phyloP scores from a whole-genome alignment of 1,139 yeast genomes.

The Pichia inconspicua region DNA sequence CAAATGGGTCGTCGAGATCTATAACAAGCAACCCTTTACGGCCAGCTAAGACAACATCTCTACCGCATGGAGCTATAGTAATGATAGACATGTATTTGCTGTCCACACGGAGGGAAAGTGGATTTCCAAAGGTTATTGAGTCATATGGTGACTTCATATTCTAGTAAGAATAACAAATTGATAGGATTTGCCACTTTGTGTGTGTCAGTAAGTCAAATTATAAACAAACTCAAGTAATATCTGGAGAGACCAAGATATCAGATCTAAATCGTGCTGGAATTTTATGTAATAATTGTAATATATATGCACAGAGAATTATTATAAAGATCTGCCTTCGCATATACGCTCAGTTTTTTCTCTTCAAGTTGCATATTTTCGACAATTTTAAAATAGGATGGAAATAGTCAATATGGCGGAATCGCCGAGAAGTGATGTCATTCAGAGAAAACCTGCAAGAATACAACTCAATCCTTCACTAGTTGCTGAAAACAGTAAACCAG shows the following conservation, averaged over 20 bases:
- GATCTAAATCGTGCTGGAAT: too few species aligned
- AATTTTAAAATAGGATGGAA: too few species aligned
- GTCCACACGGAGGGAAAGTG: slow-evolving; percentile 79
- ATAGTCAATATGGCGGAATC: neutral
- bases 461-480: slow-evolving; percentile 67
- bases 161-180: neutral
- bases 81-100: slow-evolving; percentile 50
- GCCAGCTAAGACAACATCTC: slow-evolving; percentile 91
- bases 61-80: slow-evolving; percentile 84
- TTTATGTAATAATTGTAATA: too few species aligned
- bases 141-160: slow-evolving; percentile 21
- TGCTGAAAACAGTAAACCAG: slow-evolving; percentile 57
- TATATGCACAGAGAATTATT: too few species aligned
- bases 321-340: too few species aligned
- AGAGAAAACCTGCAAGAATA: slow-evolving; percentile 48
- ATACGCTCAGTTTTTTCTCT: too few species aligned
- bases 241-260: too few species aligned
- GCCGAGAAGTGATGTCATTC: neutral
- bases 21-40: slow-evolving; percentile 79
- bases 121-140: slow-evolving; percentile 56
- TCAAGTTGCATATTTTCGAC: too few species aligned
- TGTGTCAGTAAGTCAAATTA: too few species aligned
- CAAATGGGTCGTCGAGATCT: slow-evolving; percentile 92
- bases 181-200: neutral
- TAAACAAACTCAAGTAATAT: too few species aligned